Base-by-base conservation (phyloP, 306 rosid genomes). In the Comarum palustre region DNA sequence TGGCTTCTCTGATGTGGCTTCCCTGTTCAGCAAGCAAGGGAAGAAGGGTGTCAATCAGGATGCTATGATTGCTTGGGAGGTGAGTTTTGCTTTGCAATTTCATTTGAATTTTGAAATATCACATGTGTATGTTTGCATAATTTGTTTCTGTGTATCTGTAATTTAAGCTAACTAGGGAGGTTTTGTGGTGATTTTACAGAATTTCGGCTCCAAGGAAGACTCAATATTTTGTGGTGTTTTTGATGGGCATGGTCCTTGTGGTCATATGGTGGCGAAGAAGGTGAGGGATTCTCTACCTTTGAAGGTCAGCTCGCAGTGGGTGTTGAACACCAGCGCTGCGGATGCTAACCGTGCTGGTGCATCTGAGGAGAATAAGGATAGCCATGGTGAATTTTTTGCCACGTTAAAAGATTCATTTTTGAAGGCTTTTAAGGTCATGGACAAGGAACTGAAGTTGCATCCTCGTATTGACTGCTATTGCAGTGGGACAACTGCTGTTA, bases 1-100 rank as follows among this genome's bases (percentile, higher is more conserved):
- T 15, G 92, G 92, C n/a, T 86, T 90, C 43, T 82, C 88, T 9
- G 82, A 82, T 17, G 42, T 77, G 45, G 88, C 86, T 1, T 89
- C 93, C 77, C 74, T 93, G 73, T 93, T 77, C 60, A 82, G 85
- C 16, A 86, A 78, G 84, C 90, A 86, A 74, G 98, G 98, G 27
- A 78, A 38, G 57, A 90, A 90, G 43, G 94, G 96, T 73, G 27
- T 81, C 74, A 93, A 93, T 71, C 98, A 93, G 79, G 98, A 93
- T 59, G 88, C 98, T 3, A 86, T 93, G 90, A 85, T 93, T 80
- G 86, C 88, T 60, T 93, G 98, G 98, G 94, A 93, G 98, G 98
- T 93, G 32, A 29, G 13, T n/a, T 15, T 25, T 2, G 25, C 38
- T 47, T 48, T 34, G 20, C n/a, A 8, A 9, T 39, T 24, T 36